Conservation (phyloP, 2,329 filamentous ascomycete species). For the Chrysosporium keratinophilum region DNA sequence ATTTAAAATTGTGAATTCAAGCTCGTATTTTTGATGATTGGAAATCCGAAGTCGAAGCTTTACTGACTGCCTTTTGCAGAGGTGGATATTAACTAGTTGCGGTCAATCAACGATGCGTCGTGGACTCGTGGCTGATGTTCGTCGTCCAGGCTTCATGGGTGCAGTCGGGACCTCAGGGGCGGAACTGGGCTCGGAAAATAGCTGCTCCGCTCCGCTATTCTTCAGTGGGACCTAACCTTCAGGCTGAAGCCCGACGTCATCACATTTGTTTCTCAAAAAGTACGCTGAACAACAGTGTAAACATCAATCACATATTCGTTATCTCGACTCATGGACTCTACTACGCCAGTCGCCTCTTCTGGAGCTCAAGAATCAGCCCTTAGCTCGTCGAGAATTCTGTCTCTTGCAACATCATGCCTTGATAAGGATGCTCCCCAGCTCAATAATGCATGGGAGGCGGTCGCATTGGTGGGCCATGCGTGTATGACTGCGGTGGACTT, state of each 20-base stretch:
- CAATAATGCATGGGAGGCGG: slow-evolving; percentile 57
- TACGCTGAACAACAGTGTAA: not conserved
- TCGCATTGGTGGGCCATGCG: slow-evolving; percentile 75
- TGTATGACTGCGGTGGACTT: slow-evolving; percentile 74
- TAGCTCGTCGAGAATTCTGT: not conserved
- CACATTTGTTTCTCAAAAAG: not conserved
- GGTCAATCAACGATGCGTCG: too few relatives aligned
- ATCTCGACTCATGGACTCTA: not conserved
- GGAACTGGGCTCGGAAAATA: too few relatives aligned
- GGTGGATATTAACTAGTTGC: too few relatives aligned
- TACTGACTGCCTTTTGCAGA: too few relatives aligned
- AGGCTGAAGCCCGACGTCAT: not conserved
- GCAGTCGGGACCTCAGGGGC: too few relatives aligned
- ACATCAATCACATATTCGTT: too few relatives aligned
- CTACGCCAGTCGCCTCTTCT: not conserved
- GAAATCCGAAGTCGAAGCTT: too few relatives aligned
- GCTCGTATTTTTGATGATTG: too few relatives aligned
- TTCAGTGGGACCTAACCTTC: not conserved
- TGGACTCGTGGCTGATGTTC: too few relatives aligned
- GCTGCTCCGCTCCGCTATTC: too few relatives aligned
- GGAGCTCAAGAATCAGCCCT: not conserved
- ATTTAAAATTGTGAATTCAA: too few relatives aligned
- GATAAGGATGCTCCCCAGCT: slow-evolving; percentile 24
- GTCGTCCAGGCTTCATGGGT: too few relatives aligned
- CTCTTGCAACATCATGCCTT: slow-evolving; percentile 26